phyloP scores from a whole-genome alignment of 257 asterid genomes.

The Petunia axillaris region DNA sequence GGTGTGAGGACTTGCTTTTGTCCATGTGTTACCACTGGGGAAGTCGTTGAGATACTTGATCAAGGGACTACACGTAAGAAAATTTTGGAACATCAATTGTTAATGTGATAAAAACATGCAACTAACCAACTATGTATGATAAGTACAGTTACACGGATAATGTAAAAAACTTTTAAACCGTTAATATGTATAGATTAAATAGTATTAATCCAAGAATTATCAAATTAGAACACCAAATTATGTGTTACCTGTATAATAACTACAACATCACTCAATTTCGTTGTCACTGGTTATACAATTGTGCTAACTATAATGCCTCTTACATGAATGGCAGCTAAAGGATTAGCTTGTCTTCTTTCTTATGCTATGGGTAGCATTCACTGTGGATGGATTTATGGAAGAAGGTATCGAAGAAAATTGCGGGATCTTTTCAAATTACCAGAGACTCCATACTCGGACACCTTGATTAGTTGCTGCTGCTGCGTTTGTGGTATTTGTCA shows the following conservation, averaged over 20 bases:
- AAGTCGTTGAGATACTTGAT: slow-evolving; percentile 43
- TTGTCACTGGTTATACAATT: not conserved
- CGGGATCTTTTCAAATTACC: slow-evolving; percentile 39
- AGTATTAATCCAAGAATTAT: not conserved
- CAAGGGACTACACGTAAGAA: slow-evolving; percentile 44
- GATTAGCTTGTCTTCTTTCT: slow-evolving; percentile 32
- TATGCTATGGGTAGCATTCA: slow-evolving; percentile 40
- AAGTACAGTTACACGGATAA: no score
- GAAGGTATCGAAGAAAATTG: slow-evolving; percentile 43
- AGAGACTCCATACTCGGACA: slow-evolving; percentile 42
- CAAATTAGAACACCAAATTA: not conserved
- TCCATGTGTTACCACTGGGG: slow-evolving; percentile 44
- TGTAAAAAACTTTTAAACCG: no score
- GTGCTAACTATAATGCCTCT: not conserved
- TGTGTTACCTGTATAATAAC: not conserved
- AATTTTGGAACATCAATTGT: not conserved
- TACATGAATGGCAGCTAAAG: slow-evolving; percentile 24
- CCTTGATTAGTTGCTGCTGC: slow-evolving; percentile 41
- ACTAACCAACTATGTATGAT: not conserved
- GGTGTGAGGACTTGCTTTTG: slow-evolving; percentile 43
- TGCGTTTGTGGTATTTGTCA: slow-evolving; percentile 45
- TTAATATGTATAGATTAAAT: not conserved
- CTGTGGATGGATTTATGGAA: slow-evolving; percentile 44
- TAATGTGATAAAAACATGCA: not conserved
- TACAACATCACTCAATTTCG: not conserved